A percentile compares a stretch with the other conserved stretches of the same genome.
Evolutionary conservation across 2,329 filamentous ascomycete species (phyloP).

Genomic region (Aspergillus aculeatinus): DNA sequence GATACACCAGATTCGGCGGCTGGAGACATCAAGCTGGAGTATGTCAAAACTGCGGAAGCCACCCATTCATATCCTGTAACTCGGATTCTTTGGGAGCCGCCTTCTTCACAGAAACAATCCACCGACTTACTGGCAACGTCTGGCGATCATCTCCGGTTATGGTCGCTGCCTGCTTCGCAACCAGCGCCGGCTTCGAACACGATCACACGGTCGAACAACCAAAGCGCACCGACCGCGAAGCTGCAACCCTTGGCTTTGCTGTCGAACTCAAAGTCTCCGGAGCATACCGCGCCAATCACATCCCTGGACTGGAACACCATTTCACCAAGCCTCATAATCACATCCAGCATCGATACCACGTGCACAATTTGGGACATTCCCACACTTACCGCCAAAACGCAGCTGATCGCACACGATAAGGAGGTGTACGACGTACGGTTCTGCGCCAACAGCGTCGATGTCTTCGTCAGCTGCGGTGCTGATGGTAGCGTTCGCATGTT

Average conservation of each 20-base stretch:
- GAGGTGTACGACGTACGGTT: constrained; percentile 98
- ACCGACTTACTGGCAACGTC: constrained; percentile 94
- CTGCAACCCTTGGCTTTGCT: constrained; percentile 87
- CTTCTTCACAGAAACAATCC: constrained; percentile 89
- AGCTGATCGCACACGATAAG: constrained; percentile 97
- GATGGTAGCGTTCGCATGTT: constrained; percentile 99
- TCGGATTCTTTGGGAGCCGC: constrained; percentile 91
- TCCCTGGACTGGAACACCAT: constrained; percentile 98
- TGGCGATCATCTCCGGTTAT: constrained; percentile 87
- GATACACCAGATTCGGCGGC: constrained; percentile 70
- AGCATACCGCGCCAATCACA: constrained; percentile 94
- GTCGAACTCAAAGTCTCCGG: constrained; percentile 96
- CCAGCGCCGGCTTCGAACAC: constrained; percentile 64
- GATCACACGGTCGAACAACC: constrained; percentile 66
- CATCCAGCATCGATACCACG: constrained; percentile 96
- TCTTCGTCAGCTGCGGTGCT: constrained; percentile 96
- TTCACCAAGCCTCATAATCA: constrained; percentile 95
- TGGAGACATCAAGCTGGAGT: constrained; percentile 67
- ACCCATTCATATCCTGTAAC: constrained; percentile 98
- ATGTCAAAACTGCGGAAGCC: constrained; percentile 89
- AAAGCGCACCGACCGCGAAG: constrained; percentile 67
- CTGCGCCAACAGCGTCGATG: constrained; percentile 96
- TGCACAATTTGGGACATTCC: constrained; percentile 99
- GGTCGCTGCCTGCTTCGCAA: constrained; percentile 75
- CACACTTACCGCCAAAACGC: constrained; percentile 94